Percentiles rank a stretch among this genome's conserved stretches.
Evolutionary conservation across 1,139 yeast species (phyloP).

Genomic region (Diutina sp.): DNA sequence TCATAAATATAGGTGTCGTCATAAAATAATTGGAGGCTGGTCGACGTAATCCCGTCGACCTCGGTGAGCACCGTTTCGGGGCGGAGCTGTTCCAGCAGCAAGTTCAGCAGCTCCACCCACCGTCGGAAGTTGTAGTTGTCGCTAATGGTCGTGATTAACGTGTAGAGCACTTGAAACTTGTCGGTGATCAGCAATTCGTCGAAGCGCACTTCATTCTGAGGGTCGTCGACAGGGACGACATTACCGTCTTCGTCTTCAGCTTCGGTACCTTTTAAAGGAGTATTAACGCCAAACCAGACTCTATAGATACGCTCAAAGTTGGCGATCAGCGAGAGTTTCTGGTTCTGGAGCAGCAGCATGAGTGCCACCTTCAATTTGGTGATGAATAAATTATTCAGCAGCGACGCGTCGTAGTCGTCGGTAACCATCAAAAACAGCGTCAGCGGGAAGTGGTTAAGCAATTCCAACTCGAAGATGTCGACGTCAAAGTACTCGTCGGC

Average conservation of each 20-base stretch:
- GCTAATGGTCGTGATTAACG: slow-evolving; percentile 24
- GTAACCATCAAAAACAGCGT: slow-evolving; percentile 7
- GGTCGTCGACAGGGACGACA: slow-evolving; percentile 4
- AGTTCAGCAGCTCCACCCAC: slow-evolving; percentile 27
- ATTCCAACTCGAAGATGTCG: slow-evolving; percentile 42
- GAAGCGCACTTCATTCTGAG: slow-evolving; percentile 12
- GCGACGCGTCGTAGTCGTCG: not conserved
- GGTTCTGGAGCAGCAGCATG: slow-evolving; percentile 20
- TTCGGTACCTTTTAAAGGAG: slow-evolving; percentile 13
- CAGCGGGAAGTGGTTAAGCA: slow-evolving; percentile 15
- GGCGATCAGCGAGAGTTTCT: slow-evolving; percentile 14
- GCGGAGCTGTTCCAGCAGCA: slow-evolving; percentile 20
- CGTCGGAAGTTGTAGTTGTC: slow-evolving; percentile 26
- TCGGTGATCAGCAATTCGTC: slow-evolving; percentile 24
- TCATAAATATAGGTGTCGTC: slow-evolving; percentile 33
- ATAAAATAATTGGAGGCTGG: slow-evolving; percentile 28
- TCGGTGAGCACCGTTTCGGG: slow-evolving; percentile 12
- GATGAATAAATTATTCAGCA: slow-evolving; percentile 14
- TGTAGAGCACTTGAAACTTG: slow-evolving; percentile 34
- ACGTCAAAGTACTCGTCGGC: slow-evolving; percentile 37
- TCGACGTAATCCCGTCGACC: slow-evolving; percentile 10
- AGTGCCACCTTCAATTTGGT: slow-evolving; percentile 29
- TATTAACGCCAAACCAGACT: not conserved
- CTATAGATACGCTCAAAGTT: slow-evolving; percentile 15
- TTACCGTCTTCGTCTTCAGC: slow-evolving; percentile 7